Percentiles rank a stretch among this genome's conserved stretches.
These are phyloP conservation scores for Lophium mytilinum DNA, from an alignment of 495 filamentous ascomycete genomes.

Conservation along the genomic window DNA sequence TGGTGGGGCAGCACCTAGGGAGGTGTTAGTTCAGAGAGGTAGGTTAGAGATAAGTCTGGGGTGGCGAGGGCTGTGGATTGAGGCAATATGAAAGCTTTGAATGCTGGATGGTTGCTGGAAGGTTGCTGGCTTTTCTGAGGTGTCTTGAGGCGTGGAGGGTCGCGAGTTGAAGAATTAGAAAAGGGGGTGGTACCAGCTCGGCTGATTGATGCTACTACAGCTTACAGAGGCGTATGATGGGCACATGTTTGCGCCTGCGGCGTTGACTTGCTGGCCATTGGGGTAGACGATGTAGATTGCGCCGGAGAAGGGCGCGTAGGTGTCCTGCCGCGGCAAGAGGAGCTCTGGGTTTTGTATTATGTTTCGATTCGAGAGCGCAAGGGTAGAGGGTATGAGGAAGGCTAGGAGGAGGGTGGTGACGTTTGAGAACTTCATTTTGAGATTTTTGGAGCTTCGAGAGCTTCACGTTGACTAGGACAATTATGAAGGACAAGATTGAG, in stretches of 20 bases:
- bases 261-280: slow-evolving; percentile 14
- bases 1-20: slow-evolving; percentile 31
- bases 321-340: slow-evolving; percentile 5
- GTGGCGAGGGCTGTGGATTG: not conserved
- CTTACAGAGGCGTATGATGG: slow-evolving; percentile 27
- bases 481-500: no score
- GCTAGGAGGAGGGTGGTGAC: not conserved
- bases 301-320: slow-evolving; percentile 25
- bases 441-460: no score
- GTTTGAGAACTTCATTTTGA: not conserved
- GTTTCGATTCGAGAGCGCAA: not conserved
- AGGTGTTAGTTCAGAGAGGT: not conserved
- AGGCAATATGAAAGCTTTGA: not conserved
- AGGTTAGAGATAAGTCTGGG: not conserved
- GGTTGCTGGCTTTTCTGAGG: no score
- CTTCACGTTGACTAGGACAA: no score
- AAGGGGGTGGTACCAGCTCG: slow-evolving; percentile 26
- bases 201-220: slow-evolving; percentile 24
- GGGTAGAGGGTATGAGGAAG: not conserved
- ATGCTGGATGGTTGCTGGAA: no score
- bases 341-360: not conserved
- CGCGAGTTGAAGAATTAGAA: not conserved
- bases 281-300: slow-evolving; percentile 26
- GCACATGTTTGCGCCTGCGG: slow-evolving; percentile 25
- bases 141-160: not conserved